Evolutionary conservation across 495 filamentous ascomycete genomes (phyloP).

Genomic region (Collariella sp.): DNA sequence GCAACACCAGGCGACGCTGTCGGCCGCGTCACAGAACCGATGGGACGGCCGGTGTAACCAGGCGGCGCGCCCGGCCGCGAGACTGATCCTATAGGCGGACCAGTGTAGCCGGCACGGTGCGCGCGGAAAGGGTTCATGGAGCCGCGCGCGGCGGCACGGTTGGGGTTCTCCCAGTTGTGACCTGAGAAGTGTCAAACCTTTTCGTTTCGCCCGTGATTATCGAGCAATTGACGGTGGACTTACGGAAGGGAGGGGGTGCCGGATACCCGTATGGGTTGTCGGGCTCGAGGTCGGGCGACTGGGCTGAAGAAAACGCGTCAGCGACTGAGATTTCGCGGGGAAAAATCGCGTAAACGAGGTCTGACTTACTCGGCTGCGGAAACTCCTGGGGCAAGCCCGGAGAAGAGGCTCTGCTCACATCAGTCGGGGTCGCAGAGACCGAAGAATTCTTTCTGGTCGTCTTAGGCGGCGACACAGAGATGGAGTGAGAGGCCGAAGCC

Average conservation of each 20-base stretch:
- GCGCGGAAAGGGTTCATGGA: background rate
- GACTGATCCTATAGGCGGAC: constrained; percentile 11
- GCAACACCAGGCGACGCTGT: background rate
- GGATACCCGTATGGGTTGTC: constrained; percentile 17
- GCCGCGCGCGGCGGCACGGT: background rate
- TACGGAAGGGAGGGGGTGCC: constrained; percentile 16
- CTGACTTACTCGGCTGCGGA: background rate
- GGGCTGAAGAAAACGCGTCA: background rate
- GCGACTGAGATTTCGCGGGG: background rate
- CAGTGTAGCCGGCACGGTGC: background rate
- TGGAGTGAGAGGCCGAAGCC: background rate
- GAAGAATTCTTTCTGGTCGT: background rate
- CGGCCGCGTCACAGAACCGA: background rate
- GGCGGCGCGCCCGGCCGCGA: background rate
- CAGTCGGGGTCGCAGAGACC: background rate
- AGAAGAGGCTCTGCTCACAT: background rate
- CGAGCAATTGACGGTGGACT: background rate
- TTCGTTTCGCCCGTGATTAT: background rate
- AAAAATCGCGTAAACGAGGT: background rate
- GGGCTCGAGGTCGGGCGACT: constrained; percentile 3
- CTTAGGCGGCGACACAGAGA: background rate
- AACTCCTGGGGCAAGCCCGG: background rate
- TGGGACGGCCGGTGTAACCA: background rate
- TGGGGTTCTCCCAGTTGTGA: constrained; percentile 11
- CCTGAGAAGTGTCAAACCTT: background rate